A percentile compares a stretch with the other conserved stretches of the same genome.
Evolutionary conservation across 805 yeast species (phyloP).

Genomic region (Teunomyces barrocoloradensis): DNA sequence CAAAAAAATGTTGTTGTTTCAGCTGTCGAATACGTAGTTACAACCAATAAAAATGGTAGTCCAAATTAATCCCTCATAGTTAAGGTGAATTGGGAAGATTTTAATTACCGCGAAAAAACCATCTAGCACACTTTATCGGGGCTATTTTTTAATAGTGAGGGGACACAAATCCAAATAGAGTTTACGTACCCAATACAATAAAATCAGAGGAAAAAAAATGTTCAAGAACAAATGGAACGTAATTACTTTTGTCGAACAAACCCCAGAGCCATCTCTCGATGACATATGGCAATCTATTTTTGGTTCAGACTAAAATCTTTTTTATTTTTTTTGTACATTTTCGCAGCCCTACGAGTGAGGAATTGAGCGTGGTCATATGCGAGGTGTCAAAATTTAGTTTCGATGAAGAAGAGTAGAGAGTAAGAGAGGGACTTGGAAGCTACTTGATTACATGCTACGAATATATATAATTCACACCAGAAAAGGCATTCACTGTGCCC

Average conservation of each 20-base stretch:
- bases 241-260: too few relatives aligned
- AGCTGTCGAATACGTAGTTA: not conserved
- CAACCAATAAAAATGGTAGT: not conserved
- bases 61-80: slow-evolving; percentile 5
- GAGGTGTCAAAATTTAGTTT: not conserved
- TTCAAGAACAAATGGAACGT: too few relatives aligned
- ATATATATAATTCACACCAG: too few relatives aligned
- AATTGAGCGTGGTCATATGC: not conserved
- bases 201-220: too few relatives aligned
- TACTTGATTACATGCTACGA: too few relatives aligned
- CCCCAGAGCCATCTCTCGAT: too few relatives aligned
- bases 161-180: not conserved
- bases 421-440: not conserved
- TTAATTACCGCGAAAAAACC: not conserved
- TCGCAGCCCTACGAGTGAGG: not conserved
- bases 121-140: not conserved
- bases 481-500: too few relatives aligned
- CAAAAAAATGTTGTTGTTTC: not conserved
- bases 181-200: not conserved
- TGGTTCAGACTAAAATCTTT: too few relatives aligned
- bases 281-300: too few relatives aligned
- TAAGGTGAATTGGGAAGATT: not conserved
- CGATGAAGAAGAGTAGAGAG: not conserved
- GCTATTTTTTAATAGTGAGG: not conserved
- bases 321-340: too few relatives aligned